Evolutionary conservation across 176 grass and related monocot species (phyloP).

Genomic region (Lolium rigidum): DNA sequence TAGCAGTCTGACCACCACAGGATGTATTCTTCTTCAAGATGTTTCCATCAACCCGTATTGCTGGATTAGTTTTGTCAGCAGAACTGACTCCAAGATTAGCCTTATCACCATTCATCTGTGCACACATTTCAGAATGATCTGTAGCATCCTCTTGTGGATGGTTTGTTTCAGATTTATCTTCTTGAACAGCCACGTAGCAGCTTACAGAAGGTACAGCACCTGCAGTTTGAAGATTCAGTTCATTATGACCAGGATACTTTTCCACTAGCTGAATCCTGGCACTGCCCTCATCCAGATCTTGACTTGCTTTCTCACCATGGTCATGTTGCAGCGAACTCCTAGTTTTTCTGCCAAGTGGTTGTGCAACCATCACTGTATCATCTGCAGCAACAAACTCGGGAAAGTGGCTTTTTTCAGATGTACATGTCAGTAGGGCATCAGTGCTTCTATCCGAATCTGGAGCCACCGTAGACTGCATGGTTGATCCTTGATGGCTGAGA

Average conservation of each 20-base stretch:
- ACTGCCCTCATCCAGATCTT: conserved; percentile 36
- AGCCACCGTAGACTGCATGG: neutral
- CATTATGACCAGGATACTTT: conserved; percentile 28
- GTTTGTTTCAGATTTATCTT: conserved; percentile 31
- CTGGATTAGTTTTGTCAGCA: conserved; percentile 29
- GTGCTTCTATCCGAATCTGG: conserved; percentile 14
- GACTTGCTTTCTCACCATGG: conserved; percentile 30
- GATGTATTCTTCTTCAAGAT: conserved; percentile 32
- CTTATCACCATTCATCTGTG: conserved; percentile 18
- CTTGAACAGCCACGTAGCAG: conserved; percentile 33
- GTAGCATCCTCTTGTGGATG: conserved; percentile 30
- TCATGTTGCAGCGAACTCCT: conserved; percentile 36
- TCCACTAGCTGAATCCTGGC: conserved; percentile 18
- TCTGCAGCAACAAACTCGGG: conserved; percentile 25
- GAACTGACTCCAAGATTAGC: conserved; percentile 2
- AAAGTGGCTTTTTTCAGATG: conserved; percentile 8
- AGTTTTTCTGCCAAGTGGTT: conserved; percentile 25
- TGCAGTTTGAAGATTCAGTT: conserved; percentile 3
- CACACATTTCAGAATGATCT: conserved; percentile 4
- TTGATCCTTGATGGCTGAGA: conserved; percentile 28
- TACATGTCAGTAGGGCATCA: conserved; percentile 27
- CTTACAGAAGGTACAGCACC: conserved; percentile 21
- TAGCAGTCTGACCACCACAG: conserved; percentile 19
- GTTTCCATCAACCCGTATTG: conserved; percentile 30
- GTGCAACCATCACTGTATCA: conserved; percentile 17